These are phyloP conservation scores for Dysphania ambrosioides DNA, from an alignment of 148 eudicot species.

Conservation along the genomic window DNA sequence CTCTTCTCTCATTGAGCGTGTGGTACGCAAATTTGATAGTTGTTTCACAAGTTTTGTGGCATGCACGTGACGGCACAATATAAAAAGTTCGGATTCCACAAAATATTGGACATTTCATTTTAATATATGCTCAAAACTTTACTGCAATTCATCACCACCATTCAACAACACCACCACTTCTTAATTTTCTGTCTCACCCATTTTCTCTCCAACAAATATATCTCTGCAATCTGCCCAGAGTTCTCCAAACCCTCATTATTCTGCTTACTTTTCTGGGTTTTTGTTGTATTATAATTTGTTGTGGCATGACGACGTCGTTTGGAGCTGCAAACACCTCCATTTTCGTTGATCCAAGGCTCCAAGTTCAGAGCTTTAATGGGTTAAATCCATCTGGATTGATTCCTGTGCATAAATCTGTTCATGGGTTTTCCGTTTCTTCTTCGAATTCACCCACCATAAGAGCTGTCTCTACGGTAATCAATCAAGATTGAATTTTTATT, in stretches of 20 bases:
- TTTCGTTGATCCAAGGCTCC: constrained; percentile 45
- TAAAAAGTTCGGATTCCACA: background rate
- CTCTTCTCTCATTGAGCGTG: background rate
- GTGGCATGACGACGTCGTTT: constrained; percentile 54
- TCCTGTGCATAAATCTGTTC: constrained; percentile 26
- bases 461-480: constrained; percentile 72
- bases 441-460: constrained; percentile 36
- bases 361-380: constrained; percentile 44
- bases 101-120: background rate
- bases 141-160: constrained; percentile 21
- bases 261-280: constrained; percentile 25
- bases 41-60: background rate
- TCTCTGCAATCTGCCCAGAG: constrained; percentile 5
- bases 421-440: constrained; percentile 34
- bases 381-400: constrained; percentile 34
- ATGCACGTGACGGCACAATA: constrained; percentile 20
- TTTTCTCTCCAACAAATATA: constrained; percentile 9
- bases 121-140: background rate
- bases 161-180: constrained; percentile 15
- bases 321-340: constrained; percentile 47
- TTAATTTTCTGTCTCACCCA: constrained; percentile 1
- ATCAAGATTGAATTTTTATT: background rate
- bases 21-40: background rate
- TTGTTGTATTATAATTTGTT: too few species aligned
- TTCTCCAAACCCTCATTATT: background rate